Conservation (phyloP, 805 yeast genomes). For the Tetrapisispora namnaoensis region DNA sequence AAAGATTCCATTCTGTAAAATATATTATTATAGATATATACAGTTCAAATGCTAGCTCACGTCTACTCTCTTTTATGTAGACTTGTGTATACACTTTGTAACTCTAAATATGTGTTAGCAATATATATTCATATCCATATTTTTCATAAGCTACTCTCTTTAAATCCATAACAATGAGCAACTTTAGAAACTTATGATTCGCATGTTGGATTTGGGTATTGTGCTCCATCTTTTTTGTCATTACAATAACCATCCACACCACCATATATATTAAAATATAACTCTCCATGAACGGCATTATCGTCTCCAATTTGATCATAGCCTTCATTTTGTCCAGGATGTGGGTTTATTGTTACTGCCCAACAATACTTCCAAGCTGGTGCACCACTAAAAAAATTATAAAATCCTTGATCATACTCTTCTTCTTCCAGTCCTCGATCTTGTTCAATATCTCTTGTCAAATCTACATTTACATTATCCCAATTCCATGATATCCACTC, state of each 20-base stretch:
- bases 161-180: neutral
- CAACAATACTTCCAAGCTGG: slow-evolving; percentile 4
- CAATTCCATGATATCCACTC: slow-evolving; percentile 1
- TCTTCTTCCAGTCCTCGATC: neutral
- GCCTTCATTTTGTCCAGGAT: neutral
- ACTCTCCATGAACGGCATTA: slow-evolving; percentile 5
- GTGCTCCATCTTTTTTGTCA: slow-evolving; percentile 4
- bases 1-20: no score
- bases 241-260: slow-evolving; percentile 8
- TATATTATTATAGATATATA: no score
- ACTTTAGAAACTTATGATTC: neutral
- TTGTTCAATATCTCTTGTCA: neutral
- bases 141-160: neutral
- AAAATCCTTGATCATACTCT: neutral
- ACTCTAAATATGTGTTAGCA: no score
- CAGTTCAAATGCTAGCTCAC: no score
- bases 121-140: no score
- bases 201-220: neutral
- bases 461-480: slow-evolving; percentile 1
- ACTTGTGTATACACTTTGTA: no score
- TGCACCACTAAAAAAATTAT: neutral
- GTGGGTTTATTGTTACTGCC: neutral
- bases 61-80: no score
- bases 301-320: neutral
- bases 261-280: slow-evolving; percentile 7